Evolutionary conservation across 257 asterid genomes (phyloP), one percentile per base, ranked within the genome.

Genomic region (Solanum tacnaense): DNA sequence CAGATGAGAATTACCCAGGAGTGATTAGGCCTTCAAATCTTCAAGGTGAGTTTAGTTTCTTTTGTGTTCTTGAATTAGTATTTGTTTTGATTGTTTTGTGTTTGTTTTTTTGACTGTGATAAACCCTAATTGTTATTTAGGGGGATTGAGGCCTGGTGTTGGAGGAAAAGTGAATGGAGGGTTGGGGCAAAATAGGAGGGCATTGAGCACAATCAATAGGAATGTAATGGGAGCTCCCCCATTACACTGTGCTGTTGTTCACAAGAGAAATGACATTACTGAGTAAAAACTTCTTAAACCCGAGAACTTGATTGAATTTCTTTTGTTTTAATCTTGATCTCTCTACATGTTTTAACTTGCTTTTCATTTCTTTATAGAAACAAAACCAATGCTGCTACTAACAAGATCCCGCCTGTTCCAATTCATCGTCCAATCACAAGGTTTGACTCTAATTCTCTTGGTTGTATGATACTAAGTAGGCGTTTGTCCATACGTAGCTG

Each of bases 341-440:
- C 2, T 36, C 25, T 18, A 20, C 27, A 2, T 13, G 71, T 39
- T 31, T 16, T 62, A 39, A 31, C 84, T 25, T 13, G 10, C 4
- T 56, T 20, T 46, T 38, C 27, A 79, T 71, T 87, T 83, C 84
- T 90, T 89, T 89, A 87, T 90, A 96, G 99, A 87, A 91, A 90
- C 87, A 91, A 89, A 89, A 90, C 72, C n/a, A 44, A 31, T 71
- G 86, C 86, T 72, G 86, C 87, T 65, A 79, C 87, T 65, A 81
- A 75, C 87, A 94, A 91, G 92, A 91, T 74, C 67, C 92, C 90
- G 52, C 89, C 90, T 62, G 60, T 89, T 87, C 98, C 93, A 16
- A 88, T 88, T 36, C 96, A 93, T 89, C 94, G 98, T 15, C 99
- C 99, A 0, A 87, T 95, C 76, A 95, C 99, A 74, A 95, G 99